Percentiles rank a stretch among this genome's conserved stretches.
These are phyloP conservation scores for Diplodia scrobiculata DNA, from an alignment of 2,329 filamentous ascomycete genomes.

Conservation along the genomic window DNA sequence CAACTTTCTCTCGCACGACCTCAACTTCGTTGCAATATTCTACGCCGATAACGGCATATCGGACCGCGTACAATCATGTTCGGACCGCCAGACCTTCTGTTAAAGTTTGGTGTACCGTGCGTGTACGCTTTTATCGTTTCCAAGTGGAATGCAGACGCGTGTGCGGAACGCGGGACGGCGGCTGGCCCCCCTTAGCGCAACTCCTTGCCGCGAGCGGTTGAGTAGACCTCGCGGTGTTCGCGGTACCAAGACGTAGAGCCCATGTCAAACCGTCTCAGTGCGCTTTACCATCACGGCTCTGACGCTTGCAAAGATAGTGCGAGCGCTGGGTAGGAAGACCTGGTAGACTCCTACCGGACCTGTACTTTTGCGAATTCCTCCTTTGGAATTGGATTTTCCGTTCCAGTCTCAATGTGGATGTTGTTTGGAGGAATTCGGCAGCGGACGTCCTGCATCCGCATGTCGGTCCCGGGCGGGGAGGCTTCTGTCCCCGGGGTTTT, in stretches of 20 bases:
- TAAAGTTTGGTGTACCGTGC: background rate
- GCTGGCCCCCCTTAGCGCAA: background rate
- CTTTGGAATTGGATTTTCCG: background rate
- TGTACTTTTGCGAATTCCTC: slow-evolving; percentile 4
- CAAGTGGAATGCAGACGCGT: slow-evolving; percentile 12
- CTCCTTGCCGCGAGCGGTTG: slow-evolving; percentile 10
- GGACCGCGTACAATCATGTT: background rate
- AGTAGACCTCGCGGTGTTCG: background rate
- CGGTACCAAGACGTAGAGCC: background rate
- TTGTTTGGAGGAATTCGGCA: slow-evolving; percentile 17
- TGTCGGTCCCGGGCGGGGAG: background rate
- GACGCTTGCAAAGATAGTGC: background rate
- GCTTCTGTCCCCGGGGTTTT: background rate
- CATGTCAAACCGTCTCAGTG: background rate
- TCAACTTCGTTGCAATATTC: background rate
- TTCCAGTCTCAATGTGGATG: background rate
- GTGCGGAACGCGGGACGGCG: slow-evolving; percentile 10
- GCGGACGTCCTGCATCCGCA: background rate
- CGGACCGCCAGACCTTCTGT: background rate
- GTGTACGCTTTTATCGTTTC: background rate
- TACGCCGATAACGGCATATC: slow-evolving; percentile 2
- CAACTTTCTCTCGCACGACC: background rate
- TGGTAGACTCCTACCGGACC: background rate
- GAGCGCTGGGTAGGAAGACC: background rate
- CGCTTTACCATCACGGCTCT: background rate